phyloP scores from a whole-genome alignment of 441 rosid species.

The Eruca vesicaria region DNA sequence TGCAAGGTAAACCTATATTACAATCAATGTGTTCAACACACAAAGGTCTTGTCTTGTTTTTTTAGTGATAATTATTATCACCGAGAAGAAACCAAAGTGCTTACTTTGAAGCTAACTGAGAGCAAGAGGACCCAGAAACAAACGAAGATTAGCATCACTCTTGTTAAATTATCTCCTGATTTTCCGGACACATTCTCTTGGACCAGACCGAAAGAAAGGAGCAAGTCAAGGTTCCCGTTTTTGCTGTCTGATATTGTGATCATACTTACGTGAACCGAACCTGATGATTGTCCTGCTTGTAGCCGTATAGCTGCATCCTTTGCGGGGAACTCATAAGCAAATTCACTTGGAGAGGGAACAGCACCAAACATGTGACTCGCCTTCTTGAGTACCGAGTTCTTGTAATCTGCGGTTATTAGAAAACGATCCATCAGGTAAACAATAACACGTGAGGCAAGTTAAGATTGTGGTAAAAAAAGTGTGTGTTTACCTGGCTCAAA shows the following conservation, averaged over 20 bases:
- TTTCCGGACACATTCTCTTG: slow-evolving; percentile 43
- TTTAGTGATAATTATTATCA: slow-evolving; percentile 17
- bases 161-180: slow-evolving; percentile 37
- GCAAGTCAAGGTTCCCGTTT: slow-evolving; percentile 49
- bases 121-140: slow-evolving; percentile 60
- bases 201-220: slow-evolving; percentile 48
- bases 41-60: background rate
- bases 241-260: slow-evolving; percentile 69
- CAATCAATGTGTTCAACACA: slow-evolving; percentile 1
- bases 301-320: slow-evolving; percentile 56
- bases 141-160: slow-evolving; percentile 48
- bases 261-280: slow-evolving; percentile 72
- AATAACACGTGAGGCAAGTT: background rate
- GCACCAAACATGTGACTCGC: slow-evolving; percentile 67
- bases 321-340: slow-evolving; percentile 68
- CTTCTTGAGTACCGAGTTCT: slow-evolving; percentile 56
- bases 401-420: slow-evolving; percentile 44
- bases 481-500: slow-evolving; percentile 50
- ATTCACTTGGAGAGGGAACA: slow-evolving; percentile 68
- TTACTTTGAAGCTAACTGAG: slow-evolving; percentile 55
- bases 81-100: slow-evolving; percentile 52
- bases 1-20: background rate
- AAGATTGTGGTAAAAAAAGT: background rate
- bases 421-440: slow-evolving; percentile 1
- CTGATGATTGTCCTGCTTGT: slow-evolving; percentile 60